Evolutionary conservation across 495 filamentous ascomycete genomes (phyloP), one percentile per base, ranked within the genome.

Genomic region (Lepidopterella palustris): DNA sequence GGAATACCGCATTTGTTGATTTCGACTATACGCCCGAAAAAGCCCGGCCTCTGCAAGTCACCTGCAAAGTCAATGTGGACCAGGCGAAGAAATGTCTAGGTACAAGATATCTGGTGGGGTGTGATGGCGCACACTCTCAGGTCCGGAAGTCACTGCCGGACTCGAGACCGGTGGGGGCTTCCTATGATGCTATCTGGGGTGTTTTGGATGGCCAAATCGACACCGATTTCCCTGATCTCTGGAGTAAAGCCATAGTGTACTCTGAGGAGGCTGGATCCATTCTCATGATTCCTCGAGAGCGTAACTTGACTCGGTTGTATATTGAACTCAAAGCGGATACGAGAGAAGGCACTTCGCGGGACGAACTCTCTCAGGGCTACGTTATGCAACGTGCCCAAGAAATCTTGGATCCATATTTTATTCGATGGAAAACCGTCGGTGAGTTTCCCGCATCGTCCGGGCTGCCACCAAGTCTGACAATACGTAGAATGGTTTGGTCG

Each of bases 221-320:
- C 56, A 90, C 87, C 0, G 78, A 88, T 63, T 90, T 90, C 65
- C 87, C 87, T 9, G 87, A 90, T 68, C 81, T 90, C 24, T 86
- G 84, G 83, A 85, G 80, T 69, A 87, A 87, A 71, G 81, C 81
- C 5, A 75, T 74, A 2, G 83, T 90, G 55, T 82, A 86, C 57
- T 84, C 84, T 20, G 77, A 85, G 18, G 75, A 80, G 66, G 71
- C 80, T 40, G 87, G 87, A 21, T 88, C 87, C 13, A 84, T 89
- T 58, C 82, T 90, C 72, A 85, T 87, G 54, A 89, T 90, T 58
- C 87, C 87, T 4, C 81, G 87, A 49, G 87, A 90, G 70, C 73
- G 84, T 35, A 83, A 83, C 65, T 84, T 90, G 82, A 87, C 87
- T 6, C 81, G 87, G 8, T 67, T 89, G 40, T 90, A 90, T 67